These are phyloP conservation scores for Rhodosporidiobolus odoratus DNA, from an alignment of 768 basidiomycete species.

Conservation along the genomic window DNA sequence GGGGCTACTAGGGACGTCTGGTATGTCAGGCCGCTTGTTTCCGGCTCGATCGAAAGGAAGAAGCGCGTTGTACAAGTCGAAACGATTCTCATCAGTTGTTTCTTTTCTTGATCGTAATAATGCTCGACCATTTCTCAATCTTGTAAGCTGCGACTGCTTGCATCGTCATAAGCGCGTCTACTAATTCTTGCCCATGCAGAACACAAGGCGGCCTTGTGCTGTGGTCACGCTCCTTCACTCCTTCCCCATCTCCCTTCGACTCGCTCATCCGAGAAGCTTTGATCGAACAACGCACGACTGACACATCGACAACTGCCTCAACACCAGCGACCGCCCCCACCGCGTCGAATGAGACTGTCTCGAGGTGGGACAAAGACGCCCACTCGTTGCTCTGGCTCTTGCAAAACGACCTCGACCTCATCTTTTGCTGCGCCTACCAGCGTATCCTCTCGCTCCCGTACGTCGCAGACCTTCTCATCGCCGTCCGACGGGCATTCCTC, in stretches of 20 bases:
- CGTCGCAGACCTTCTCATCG: constrained; percentile 75
- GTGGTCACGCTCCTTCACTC: constrained; percentile 93
- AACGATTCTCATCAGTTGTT: no score
- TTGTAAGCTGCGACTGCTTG: constrained; percentile 51
- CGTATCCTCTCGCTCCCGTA: constrained; percentile 91
- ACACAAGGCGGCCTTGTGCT: constrained; percentile 77
- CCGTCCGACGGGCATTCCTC: constrained; percentile 77
- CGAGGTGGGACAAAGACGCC: constrained; percentile 77
- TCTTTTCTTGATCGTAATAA: no score
- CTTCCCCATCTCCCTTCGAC: constrained; percentile 74
- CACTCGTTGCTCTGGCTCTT: constrained; percentile 92
- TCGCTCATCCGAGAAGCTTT: constrained; percentile 81
- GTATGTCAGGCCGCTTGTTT: no score
- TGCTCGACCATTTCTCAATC: constrained; percentile 80
- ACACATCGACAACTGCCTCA: constrained; percentile 47
- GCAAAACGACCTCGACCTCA: constrained; percentile 89
- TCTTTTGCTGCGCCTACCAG: constrained; percentile 96
- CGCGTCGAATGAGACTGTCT: constrained; percentile 14
- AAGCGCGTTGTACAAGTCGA: no score
- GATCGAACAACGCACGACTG: constrained; percentile 73
- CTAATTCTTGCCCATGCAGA: neutral
- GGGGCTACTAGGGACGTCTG: no score
- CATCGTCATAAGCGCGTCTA: constrained; percentile 52
- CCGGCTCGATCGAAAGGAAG: no score
- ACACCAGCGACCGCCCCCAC: neutral